Conservation (phyloP, 495 filamentous ascomycete species). For the Neurospora sp. region DNA sequence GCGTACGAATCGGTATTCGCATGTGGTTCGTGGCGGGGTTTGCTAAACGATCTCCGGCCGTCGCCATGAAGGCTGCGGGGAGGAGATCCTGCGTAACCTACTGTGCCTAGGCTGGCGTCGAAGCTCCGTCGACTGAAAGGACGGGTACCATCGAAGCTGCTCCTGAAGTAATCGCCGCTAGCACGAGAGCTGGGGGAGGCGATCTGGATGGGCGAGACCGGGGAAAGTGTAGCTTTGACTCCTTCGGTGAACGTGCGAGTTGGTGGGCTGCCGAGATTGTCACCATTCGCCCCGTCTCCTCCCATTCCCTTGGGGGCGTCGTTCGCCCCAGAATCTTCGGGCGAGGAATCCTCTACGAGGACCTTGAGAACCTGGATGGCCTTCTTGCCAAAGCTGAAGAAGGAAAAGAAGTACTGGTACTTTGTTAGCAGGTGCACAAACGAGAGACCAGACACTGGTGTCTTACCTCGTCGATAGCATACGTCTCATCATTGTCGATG, state of each 20-base stretch:
- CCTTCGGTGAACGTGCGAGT: conserved; percentile 46
- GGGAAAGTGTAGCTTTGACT: conserved; percentile 55
- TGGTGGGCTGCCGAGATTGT: conserved; percentile 7
- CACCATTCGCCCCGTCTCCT: not conserved
- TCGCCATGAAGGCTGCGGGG: conserved; percentile 48
- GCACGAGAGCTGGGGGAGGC: conserved; percentile 32
- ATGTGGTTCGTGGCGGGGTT: conserved; percentile 39
- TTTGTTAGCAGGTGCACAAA: conserved; percentile 17
- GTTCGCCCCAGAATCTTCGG: conserved; percentile 27
- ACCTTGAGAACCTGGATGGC: conserved; percentile 70
- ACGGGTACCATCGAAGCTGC: conserved; percentile 31
- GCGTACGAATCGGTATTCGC: conserved; percentile 70
- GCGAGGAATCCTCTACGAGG: conserved; percentile 56
- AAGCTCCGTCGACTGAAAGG: conserved; percentile 41
- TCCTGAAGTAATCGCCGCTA: conserved; percentile 32
- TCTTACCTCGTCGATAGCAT: conserved; percentile 85
- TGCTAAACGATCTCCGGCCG: conserved; percentile 38
- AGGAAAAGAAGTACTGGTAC: conserved; percentile 87
- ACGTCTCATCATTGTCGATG: conserved; percentile 85
- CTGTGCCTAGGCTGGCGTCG: conserved; percentile 33
- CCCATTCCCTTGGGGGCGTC: conserved; percentile 8
- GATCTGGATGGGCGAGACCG: conserved; percentile 31
- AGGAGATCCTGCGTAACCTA: conserved; percentile 22
- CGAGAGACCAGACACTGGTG: not conserved
- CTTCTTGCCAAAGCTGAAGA: conserved; percentile 80